phyloP scores from a whole-genome alignment of 2,329 filamentous ascomycete species.

The Sarocladium strictum region DNA sequence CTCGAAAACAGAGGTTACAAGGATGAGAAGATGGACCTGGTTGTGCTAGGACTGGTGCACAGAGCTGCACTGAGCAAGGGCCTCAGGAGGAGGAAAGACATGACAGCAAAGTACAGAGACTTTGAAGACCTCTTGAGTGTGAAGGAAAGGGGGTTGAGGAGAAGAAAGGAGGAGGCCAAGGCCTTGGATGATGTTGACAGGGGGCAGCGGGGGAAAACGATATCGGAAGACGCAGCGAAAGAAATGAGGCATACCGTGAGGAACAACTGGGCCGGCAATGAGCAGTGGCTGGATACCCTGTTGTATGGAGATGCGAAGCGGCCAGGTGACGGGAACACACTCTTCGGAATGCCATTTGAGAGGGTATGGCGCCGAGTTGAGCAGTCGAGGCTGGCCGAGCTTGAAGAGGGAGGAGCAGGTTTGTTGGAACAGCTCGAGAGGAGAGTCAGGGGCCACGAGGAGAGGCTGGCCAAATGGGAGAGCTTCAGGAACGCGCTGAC shows the following conservation, averaged over 20 bases:
- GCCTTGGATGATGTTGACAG: slow-evolving; percentile 13
- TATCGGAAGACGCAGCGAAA: slow-evolving; percentile 35
- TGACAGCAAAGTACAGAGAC: slow-evolving; percentile 51
- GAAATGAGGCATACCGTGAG: slow-evolving; percentile 56
- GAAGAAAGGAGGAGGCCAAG: slow-evolving; percentile 42
- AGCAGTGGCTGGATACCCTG: slow-evolving; percentile 66
- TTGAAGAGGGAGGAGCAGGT: slow-evolving; percentile 45
- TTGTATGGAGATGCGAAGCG: slow-evolving; percentile 56
- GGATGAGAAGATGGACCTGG: slow-evolving; percentile 48
- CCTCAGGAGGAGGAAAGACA: slow-evolving; percentile 54
- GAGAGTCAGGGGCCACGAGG: slow-evolving; percentile 60
- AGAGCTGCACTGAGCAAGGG: slow-evolving; percentile 57
- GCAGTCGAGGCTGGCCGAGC: slow-evolving; percentile 48
- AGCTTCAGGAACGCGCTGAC: slow-evolving; percentile 52
- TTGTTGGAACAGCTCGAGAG: slow-evolving; percentile 66
- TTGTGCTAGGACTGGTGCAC: slow-evolving; percentile 67
- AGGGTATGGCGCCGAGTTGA: slow-evolving; percentile 65
- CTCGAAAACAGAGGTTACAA: slow-evolving; percentile 53
- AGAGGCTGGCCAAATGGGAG: slow-evolving; percentile 68
- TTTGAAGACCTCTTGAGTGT: slow-evolving; percentile 59
- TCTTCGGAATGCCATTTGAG: slow-evolving; percentile 64
- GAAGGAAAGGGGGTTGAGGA: slow-evolving; percentile 54
- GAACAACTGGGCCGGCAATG: slow-evolving; percentile 74
- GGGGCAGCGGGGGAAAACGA: slow-evolving; percentile 20
- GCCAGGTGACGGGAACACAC: slow-evolving; percentile 44